Evolutionary conservation across 2,329 filamentous ascomycete genomes (phyloP), one percentile per base, ranked within the genome.

Genomic region (Hypoxylon sp.): DNA sequence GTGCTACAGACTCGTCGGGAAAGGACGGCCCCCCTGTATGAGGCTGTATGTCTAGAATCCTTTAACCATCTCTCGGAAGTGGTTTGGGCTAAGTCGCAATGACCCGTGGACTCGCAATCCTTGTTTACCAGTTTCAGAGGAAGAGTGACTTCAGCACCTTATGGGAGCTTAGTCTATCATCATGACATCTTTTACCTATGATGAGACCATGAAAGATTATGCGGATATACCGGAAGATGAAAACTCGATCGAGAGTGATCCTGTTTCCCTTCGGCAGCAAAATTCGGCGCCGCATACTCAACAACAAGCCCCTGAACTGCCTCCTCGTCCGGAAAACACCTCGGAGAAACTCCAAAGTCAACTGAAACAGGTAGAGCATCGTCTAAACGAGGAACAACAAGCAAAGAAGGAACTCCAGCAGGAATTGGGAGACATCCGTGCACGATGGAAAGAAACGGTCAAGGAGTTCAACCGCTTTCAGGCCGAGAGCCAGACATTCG

Each of bases 391-490:
- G 34, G 34, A 39, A 16, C n/a, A 39, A 19, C 14, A 39, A 16
- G 34, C 34, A 2, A 39, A 39, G 5, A 39, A 16, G n/a, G 34
- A 39, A 19, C 34, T 39, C 7, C 14, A 19, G 34, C n/a, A 39
- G 16, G n/a, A 39, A 7, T 7, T 39, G 5, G 34, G 34, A 39
- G 19, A 47, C 23, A 47, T 27, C 2, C 45, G 45, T 25, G 5
- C 45, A 27, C 45, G 45, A 11, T 47, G 45, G 45, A 47, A 47
- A 5, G 45, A 47, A 29, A 47, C 21, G 14, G 45, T 25, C 45
- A 47, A n/a, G 45, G 45, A 47, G 7, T 47, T 47, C 45, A 47
- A 47, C 12, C 45, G 45, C 6, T 47, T 47, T 23, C 45, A 47
- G 12, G 21, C 45, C 11, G 45, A 47, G 12, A 47, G 25, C 25